Base-by-base conservation (phyloP, 176 grass and related monocot species). In the Alopecurus myosuroides region DNA sequence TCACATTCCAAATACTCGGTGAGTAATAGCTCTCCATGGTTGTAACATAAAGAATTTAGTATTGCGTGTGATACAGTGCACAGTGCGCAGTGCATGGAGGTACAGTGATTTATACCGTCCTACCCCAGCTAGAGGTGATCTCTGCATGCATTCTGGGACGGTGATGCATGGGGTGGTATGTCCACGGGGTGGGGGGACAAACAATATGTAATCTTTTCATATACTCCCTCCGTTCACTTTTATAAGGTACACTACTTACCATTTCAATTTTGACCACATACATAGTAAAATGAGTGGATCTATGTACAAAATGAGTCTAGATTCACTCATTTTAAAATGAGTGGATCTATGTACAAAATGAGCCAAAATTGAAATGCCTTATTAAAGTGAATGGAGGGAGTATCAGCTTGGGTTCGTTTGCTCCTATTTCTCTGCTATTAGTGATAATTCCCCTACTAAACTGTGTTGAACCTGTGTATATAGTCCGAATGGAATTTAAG, bases 401-500 rank as follows among this genome's bases (percentile, higher is more conserved):
- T n/a, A 72, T 74, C 44, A 65, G 9, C 53, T 67, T 65, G 23
- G 11, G 18, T 15, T 25, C 18, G 36, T 84, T 67, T 75, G 25
- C 20, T 39, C 29, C 26, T 37, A 26, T 44, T 77, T 23, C 40
- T 81, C 3, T 77, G 0, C 3, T 77, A 0, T 81, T 68, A 9
- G 12, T 61, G 49, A 85, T 61, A 69, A 25, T 63, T 63, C 12
- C 25, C 11, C 9, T 81, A 71, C 25, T 86, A 30, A 76, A 86
- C 30, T 4, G 1, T 85, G 71, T 76, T 70, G 51, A 7, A 70
- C 71, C 26, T 84, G 11, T 66, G 53, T 77, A 69, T 37, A 45
- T 78, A 51, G 26, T 64, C 17, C n/a, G 9, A 64, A 19, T 20
- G 20, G 20, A 83, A 63, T 78, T 74, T 46, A 18, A 70, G 52